phyloP scores from a whole-genome alignment of 139 green algal genomes.

The Desmodesmus armatus region DNA sequence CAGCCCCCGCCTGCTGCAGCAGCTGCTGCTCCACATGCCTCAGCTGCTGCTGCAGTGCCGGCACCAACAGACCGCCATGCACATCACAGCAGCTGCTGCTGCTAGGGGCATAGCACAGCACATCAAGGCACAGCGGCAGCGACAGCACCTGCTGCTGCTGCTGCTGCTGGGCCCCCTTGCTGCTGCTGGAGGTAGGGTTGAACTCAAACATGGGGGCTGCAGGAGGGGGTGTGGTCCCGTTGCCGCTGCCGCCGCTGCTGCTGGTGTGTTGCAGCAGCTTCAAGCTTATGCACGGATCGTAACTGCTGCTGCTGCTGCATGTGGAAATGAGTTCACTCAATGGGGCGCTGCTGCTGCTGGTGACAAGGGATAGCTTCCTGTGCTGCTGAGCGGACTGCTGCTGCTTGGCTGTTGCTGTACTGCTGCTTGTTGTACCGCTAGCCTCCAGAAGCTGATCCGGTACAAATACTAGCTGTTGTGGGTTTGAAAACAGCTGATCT shows the following conservation, averaged over 20 bases:
- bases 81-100: background rate
- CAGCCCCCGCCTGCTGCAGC: background rate
- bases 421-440: no score
- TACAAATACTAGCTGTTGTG: slow-evolving; percentile 8
- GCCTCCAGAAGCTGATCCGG: no score
- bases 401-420: background rate
- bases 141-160: background rate
- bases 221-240: no score
- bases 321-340: background rate
- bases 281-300: slow-evolving; percentile 24
- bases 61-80: background rate
- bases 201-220: slow-evolving; percentile 40
- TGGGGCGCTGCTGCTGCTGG: slow-evolving; percentile 7
- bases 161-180: background rate
- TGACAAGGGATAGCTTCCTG: background rate
- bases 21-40: background rate
- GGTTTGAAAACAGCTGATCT: background rate
- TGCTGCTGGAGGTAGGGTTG: background rate
- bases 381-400: slow-evolving; percentile 20
- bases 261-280: slow-evolving; percentile 13
- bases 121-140: slow-evolving; percentile 19
- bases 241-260: slow-evolving; percentile 7
- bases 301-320: background rate
- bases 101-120: slow-evolving; percentile 9
- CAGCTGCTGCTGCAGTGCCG: slow-evolving; percentile 25